phyloP scores from a whole-genome alignment of 805 yeast genomes.

The Helenozyma baotianmanensis region DNA sequence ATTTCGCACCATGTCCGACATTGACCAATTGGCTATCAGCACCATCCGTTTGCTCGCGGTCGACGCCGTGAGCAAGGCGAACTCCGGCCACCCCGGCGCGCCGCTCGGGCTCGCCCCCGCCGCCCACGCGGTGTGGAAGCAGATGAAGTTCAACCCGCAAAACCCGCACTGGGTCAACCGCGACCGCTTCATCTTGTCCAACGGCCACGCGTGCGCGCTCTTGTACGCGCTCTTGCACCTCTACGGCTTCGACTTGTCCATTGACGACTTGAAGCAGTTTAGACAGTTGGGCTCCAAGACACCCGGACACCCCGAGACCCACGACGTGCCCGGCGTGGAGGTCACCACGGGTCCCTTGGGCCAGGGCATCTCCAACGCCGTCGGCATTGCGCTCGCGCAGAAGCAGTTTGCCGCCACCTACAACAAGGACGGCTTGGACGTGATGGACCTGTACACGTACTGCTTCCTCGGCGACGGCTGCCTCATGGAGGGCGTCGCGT shows the following conservation, averaged over 20 bases:
- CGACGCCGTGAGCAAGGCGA: conserved; percentile 82
- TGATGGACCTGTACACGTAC: conserved; percentile 76
- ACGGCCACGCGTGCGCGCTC: conserved; percentile 95
- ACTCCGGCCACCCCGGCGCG: conserved; percentile 99
- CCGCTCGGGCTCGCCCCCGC: conserved; percentile 97
- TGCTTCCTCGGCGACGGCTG: conserved; percentile 94
- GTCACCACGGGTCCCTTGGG: conserved; percentile 99
- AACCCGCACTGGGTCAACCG: conserved; percentile 92
- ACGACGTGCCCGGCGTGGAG: conserved; percentile 85
- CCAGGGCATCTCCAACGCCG: conserved; percentile 95
- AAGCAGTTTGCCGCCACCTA: conserved; percentile 86
- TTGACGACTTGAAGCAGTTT: conserved; percentile 86
- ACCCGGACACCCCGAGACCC: conserved; percentile 95
- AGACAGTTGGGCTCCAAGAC: conserved; percentile 87
- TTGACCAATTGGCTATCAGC: conserved; percentile 73
- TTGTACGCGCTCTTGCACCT: conserved; percentile 81
- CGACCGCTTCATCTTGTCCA: conserved; percentile 91
- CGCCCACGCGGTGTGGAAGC: conserved; percentile 81
- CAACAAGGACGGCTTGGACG: conserved; percentile 77
- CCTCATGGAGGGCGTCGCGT: conserved; percentile 95
- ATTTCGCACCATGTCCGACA: conserved; percentile 27
- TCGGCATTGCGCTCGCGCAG: conserved; percentile 95
- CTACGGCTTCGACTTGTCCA: conserved; percentile 72
- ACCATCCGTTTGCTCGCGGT: conserved; percentile 88
- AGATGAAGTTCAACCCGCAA: conserved; percentile 82